Evolutionary conservation across 306 rosid genomes (phyloP).

Genomic region (Geum urbanum): DNA sequence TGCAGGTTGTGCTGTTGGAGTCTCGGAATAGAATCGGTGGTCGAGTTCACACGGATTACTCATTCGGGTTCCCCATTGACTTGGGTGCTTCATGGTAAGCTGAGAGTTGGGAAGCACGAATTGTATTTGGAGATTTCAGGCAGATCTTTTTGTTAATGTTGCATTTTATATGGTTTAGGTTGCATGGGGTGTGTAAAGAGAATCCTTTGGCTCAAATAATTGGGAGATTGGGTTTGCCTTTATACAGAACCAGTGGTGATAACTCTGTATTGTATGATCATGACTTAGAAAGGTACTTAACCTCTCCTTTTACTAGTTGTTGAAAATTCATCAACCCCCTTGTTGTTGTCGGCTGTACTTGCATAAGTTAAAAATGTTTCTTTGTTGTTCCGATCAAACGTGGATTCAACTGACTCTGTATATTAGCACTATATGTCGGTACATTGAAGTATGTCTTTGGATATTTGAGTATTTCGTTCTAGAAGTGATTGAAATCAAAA

Average conservation of each 20-base stretch:
- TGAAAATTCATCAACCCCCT: neutral
- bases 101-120: neutral
- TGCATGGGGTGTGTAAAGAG: slow-evolving; percentile 95
- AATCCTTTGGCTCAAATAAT: slow-evolving; percentile 94
- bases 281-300: slow-evolving; percentile 79
- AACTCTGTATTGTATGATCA: slow-evolving; percentile 97
- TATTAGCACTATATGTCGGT: too few species aligned
- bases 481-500: neutral
- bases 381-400: neutral
- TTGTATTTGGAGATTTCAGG: neutral
- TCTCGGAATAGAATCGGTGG: slow-evolving; percentile 91
- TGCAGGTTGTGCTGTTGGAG: slow-evolving; percentile 85
- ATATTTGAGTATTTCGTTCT: too few species aligned
- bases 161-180: slow-evolving; percentile 42
- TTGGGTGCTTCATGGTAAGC: slow-evolving; percentile 94
- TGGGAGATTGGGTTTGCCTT: slow-evolving; percentile 85
- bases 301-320: neutral
- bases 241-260: slow-evolving; percentile 93
- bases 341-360: neutral
- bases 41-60: slow-evolving; percentile 79
- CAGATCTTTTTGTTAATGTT: neutral
- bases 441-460: too few species aligned
- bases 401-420: neutral
- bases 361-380: neutral
- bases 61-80: slow-evolving; percentile 96